These are phyloP conservation scores for Magnolia sinica DNA, from an alignment of 164 flowering plant species.

Conservation along the genomic window DNA sequence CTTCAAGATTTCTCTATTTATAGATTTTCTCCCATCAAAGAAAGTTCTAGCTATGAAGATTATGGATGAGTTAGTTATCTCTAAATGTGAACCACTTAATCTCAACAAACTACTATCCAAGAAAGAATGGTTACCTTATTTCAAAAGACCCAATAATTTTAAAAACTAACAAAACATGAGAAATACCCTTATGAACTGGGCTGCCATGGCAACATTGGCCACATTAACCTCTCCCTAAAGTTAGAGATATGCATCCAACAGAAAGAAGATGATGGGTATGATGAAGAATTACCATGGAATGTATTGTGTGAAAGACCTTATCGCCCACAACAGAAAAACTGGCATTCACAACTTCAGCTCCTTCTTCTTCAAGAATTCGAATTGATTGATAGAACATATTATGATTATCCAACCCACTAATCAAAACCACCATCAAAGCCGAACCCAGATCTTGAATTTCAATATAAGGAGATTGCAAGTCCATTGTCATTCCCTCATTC, in stretches of 20 bases:
- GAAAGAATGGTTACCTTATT: no score
- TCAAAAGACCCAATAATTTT: no score
- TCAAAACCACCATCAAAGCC: constrained; percentile 39
- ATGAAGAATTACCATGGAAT: constrained; percentile 40
- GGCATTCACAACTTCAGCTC: constrained; percentile 57
- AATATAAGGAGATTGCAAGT: constrained; percentile 26
- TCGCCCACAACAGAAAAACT: constrained; percentile 35
- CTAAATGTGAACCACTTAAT: no score
- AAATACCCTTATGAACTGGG: no score
- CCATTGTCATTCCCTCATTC: background rate
- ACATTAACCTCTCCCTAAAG: no score
- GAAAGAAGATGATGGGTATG: constrained; percentile 15
- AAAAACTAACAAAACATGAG: no score
- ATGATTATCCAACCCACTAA: constrained; percentile 41
- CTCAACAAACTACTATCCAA: no score
- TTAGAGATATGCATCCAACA: background rate
- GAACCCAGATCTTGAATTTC: constrained; percentile 44
- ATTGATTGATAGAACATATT: constrained; percentile 46
- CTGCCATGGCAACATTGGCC: no score
- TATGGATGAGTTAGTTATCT: no score
- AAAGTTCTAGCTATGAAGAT: no score
- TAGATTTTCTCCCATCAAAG: no score
- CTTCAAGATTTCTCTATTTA: no score
- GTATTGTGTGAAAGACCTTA: constrained; percentile 56
- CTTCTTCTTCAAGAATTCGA: constrained; percentile 54